Conservation (phyloP, 148 eudicot genomes). For the Camellia granthamiana region DNA sequence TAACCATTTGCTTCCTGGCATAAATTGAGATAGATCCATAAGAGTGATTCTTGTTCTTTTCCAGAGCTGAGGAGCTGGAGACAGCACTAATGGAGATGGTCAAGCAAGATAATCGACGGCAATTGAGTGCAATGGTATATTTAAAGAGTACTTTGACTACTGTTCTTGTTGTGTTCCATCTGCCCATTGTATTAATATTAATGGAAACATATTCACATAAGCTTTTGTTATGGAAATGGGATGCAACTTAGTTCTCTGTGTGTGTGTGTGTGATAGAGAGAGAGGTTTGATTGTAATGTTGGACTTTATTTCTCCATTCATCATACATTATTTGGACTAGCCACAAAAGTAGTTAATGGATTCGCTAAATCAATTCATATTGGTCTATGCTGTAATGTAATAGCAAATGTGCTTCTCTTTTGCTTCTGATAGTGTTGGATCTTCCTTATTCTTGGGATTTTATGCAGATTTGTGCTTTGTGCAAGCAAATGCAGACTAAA, state of each 20-base stretch:
- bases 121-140: constrained; percentile 76
- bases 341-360: not conserved
- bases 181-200: constrained; percentile 5
- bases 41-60: constrained; percentile 23
- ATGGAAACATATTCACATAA: not conserved
- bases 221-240: not conserved
- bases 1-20: not conserved
- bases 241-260: not conserved
- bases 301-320: not conserved
- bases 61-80: constrained; percentile 93
- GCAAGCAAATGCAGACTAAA: not conserved
- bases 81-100: constrained; percentile 89
- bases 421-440: not conserved
- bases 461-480: not conserved
- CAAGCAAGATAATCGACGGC: constrained; percentile 72
- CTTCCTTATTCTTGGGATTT: constrained; percentile 3
- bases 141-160: constrained; percentile 4
- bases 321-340: not conserved
- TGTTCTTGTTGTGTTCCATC: constrained; percentile 6
- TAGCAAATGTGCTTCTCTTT: not conserved
- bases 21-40: not conserved
- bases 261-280: not conserved
- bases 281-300: not conserved
- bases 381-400: not conserved
- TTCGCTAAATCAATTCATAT: not conserved